Evolutionary conservation across 179 eudicot genomes (phyloP).

Genomic region (Heliamphora pulchella): DNA sequence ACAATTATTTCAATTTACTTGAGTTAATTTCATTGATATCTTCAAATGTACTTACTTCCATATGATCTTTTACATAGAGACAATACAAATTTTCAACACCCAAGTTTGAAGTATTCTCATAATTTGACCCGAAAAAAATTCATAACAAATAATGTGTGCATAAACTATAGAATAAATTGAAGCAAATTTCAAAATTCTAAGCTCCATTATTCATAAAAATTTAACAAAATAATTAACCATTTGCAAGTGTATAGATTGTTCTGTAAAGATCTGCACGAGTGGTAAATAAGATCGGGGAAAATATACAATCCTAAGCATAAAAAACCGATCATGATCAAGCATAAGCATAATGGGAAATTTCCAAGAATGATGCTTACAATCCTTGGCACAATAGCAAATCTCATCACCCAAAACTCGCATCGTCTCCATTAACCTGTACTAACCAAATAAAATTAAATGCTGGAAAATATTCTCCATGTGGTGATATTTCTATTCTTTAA

Average conservation of each 20-base stretch:
- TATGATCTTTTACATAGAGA: no score
- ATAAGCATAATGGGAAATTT: slow-evolving; percentile 8
- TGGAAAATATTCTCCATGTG: no score
- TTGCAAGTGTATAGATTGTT: slow-evolving; percentile 78
- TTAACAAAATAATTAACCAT: slow-evolving; percentile 14
- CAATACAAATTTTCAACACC: no score
- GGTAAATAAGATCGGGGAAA: slow-evolving; percentile 61
- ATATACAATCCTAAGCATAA: slow-evolving; percentile 34
- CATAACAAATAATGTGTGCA: no score
- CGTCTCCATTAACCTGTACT: slow-evolving; percentile 63
- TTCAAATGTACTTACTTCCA: no score
- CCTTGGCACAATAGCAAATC: slow-evolving; percentile 82
- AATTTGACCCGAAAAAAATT: no score
- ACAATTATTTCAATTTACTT: no score
- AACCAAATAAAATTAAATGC: background rate
- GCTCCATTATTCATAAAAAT: no score
- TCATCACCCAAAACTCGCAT: slow-evolving; percentile 84
- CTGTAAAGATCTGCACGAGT: slow-evolving; percentile 85
- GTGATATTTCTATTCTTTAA: background rate
- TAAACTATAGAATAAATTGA: no score
- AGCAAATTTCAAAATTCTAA: no score
- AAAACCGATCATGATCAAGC: slow-evolving; percentile 9
- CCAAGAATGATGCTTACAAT: slow-evolving; percentile 43
- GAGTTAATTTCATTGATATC: no score
- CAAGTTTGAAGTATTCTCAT: no score